Percentiles rank a stretch among this genome's conserved stretches.
Evolutionary conservation across 202 grass and related monocot species (phyloP).

Genomic region (Zizania palustris): DNA sequence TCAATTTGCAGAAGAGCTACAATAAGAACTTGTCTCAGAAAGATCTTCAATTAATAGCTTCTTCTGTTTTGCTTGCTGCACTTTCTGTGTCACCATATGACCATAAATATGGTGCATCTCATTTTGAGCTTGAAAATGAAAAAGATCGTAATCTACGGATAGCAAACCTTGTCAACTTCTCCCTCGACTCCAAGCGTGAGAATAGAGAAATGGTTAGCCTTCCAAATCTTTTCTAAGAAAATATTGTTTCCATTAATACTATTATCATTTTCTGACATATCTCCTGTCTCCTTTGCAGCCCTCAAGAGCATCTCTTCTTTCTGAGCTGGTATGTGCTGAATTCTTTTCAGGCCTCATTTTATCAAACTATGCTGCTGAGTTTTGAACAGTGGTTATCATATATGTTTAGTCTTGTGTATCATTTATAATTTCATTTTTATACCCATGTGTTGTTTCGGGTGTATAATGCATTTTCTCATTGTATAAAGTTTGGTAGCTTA

Average conservation of each 20-base stretch:
- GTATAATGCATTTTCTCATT: background rate
- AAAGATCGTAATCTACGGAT: conserved; percentile 82
- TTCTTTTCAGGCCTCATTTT: conserved; percentile 9
- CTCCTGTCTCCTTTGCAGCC: conserved; percentile 57
- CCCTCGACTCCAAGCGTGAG: conserved; percentile 82
- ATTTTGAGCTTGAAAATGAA: conserved; percentile 88
- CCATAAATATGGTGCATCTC: conserved; percentile 77
- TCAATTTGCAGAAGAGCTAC: conserved; percentile 90
- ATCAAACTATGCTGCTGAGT: conserved; percentile 10
- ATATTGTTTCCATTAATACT: conserved; percentile 9
- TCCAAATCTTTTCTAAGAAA: conserved; percentile 16
- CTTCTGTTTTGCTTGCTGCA: conserved; percentile 84
- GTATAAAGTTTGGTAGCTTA: background rate
- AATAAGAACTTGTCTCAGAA: conserved; percentile 95
- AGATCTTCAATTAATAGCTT: conserved; percentile 92
- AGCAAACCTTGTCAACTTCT: conserved; percentile 84
- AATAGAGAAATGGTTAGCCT: conserved; percentile 75
- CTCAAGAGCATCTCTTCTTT: conserved; percentile 76
- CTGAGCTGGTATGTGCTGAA: conserved; percentile 70
- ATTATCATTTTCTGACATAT: conserved; percentile 8
- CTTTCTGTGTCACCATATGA: conserved; percentile 84
- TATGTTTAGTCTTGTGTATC: background rate
- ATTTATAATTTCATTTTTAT: background rate
- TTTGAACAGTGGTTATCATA: background rate
- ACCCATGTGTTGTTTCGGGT: background rate